These are phyloP conservation scores for Pythium scleroteichum DNA, from an alignment of 352 stramenopile genomes.

Conservation along the genomic window DNA sequence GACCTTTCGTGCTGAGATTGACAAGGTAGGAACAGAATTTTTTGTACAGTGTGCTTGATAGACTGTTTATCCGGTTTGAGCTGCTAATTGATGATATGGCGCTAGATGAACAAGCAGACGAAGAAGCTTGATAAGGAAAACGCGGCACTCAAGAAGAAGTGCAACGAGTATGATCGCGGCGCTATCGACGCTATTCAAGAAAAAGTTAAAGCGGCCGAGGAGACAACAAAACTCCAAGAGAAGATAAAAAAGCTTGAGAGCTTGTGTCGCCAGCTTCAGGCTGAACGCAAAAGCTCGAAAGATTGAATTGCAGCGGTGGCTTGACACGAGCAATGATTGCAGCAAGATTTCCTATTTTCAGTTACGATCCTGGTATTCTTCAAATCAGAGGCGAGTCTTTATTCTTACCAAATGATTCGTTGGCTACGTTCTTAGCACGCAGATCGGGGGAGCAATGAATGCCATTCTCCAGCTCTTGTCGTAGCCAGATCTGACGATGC, in stretches of 20 bases:
- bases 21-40: slow-evolving; percentile 44
- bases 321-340: not conserved
- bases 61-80: too few relatives aligned
- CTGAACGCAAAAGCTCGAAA: slow-evolving; percentile 58
- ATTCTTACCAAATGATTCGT: slow-evolving; percentile 1
- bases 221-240: slow-evolving; percentile 71
- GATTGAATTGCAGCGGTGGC: not conserved
- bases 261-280: slow-evolving; percentile 80
- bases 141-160: slow-evolving; percentile 75
- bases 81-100: not conserved
- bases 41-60: too few relatives aligned
- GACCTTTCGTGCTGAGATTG: slow-evolving; percentile 83
- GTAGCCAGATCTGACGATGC: not conserved
- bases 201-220: slow-evolving; percentile 57
- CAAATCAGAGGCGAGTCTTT: slow-evolving; percentile 12
- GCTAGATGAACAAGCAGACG: slow-evolving; percentile 76
- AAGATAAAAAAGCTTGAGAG: slow-evolving; percentile 86
- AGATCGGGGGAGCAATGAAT: not conserved
- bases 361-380: slow-evolving; percentile 11
- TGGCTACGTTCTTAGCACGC: slow-evolving; percentile 10
- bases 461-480: not conserved
- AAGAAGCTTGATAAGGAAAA: slow-evolving; percentile 90
- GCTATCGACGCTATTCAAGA: slow-evolving; percentile 80
- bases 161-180: slow-evolving; percentile 71
- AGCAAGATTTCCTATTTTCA: slow-evolving; percentile 19